These are phyloP conservation scores for Eutypa lata DNA, from an alignment of 2,329 filamentous ascomycete species.

Conservation along the genomic window DNA sequence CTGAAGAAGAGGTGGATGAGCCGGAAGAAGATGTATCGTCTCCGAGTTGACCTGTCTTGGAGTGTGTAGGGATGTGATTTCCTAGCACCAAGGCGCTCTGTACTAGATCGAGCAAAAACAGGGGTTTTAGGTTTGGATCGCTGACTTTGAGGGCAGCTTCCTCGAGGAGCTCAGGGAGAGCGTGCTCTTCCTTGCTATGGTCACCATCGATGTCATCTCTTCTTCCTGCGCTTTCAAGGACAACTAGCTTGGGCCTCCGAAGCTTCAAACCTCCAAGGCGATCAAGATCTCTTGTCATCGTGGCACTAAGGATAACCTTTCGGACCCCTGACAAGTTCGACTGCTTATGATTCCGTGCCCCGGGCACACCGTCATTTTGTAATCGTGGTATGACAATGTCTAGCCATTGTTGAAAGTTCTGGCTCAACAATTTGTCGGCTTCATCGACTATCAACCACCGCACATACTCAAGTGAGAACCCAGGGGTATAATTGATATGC, in stretches of 20 bases:
- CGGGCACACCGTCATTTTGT: conserved; percentile 43
- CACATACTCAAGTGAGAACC: conserved; percentile 74
- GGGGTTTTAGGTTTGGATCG: conserved; percentile 70
- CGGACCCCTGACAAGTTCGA: conserved; percentile 56
- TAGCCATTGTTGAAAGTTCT: conserved; percentile 92
- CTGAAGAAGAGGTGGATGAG: conserved; percentile 11
- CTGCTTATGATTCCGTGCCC: conserved; percentile 51
- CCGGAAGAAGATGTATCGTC: conserved; percentile 33
- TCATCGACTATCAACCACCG: conserved; percentile 92
- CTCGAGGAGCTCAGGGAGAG: conserved; percentile 59
- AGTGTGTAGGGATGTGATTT: conserved; percentile 6
- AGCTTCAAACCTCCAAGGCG: conserved; percentile 73
- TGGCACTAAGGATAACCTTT: conserved; percentile 87
- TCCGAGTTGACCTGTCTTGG: conserved; percentile 14
- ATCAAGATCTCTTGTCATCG: conserved; percentile 83
- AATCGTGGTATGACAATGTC: conserved; percentile 65
- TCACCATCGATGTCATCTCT: conserved; percentile 26
- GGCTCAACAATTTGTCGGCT: conserved; percentile 85
- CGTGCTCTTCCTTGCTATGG: conserved; percentile 45
- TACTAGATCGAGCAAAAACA: conserved; percentile 80
- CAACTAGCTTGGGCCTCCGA: conserved; percentile 69
- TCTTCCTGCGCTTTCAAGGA: conserved; percentile 58
- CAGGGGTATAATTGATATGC: conserved; percentile 78
- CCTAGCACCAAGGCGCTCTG: conserved; percentile 48
- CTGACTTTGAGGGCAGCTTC: conserved; percentile 68